A percentile compares a stretch with the other conserved stretches of the same genome.
These are phyloP conservation scores for Coemansia sp. DNA, from an alignment of 192 early-diverging fungal species.

Conservation along the genomic window DNA sequence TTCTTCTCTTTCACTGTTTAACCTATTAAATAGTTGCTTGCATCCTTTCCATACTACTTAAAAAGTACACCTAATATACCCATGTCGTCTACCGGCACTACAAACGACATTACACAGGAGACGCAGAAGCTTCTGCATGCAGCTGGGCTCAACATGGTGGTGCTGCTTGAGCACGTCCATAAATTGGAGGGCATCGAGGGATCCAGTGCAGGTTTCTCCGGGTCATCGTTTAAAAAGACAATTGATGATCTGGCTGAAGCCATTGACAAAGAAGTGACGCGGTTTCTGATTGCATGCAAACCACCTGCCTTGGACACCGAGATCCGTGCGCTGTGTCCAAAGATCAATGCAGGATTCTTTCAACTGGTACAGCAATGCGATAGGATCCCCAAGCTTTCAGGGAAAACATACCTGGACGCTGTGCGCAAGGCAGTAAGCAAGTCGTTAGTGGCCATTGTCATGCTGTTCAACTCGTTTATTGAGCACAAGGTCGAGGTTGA, in stretches of 20 bases:
- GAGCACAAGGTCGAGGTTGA: constrained; percentile 29
- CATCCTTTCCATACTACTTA: too few species aligned
- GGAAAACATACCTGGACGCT: constrained; percentile 29
- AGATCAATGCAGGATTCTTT: constrained; percentile 48
- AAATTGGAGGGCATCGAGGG: constrained; percentile 28
- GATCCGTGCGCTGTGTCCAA: constrained; percentile 36
- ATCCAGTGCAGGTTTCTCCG: constrained; percentile 16
- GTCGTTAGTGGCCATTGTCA: constrained; percentile 25
- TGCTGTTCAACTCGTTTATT: constrained; percentile 44
- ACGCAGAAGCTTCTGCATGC: constrained; percentile 36
- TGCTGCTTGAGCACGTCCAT: constrained; percentile 28
- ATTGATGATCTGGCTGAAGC: constrained; percentile 29
- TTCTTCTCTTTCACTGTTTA: too few species aligned
- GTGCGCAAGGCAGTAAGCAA: constrained; percentile 31
- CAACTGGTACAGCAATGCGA: constrained; percentile 35
- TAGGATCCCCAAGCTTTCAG: constrained; percentile 34
- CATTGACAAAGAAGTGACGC: constrained; percentile 46
- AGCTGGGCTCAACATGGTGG: constrained; percentile 21
- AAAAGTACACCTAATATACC: too few species aligned
- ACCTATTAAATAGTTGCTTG: too few species aligned
- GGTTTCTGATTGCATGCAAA: constrained; percentile 47
- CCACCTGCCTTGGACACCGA: constrained; percentile 38
- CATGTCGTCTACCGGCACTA: neutral
- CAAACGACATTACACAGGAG: constrained; percentile 17
- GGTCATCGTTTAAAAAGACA: constrained; percentile 17